phyloP scores from a whole-genome alignment of 306 rosid species.

The Abrus pulchellus region DNA sequence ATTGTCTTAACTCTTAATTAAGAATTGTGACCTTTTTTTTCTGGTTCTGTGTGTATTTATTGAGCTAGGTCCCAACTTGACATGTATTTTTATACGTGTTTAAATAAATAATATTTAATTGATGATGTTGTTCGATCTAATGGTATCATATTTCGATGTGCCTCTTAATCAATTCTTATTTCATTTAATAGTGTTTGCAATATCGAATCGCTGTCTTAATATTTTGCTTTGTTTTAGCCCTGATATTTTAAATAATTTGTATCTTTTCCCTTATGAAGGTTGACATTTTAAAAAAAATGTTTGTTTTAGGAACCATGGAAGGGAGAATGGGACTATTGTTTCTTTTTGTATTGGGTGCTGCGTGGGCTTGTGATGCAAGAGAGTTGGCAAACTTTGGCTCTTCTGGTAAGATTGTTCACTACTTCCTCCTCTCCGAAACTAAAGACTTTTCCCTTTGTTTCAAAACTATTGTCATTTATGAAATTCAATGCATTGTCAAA shows the following conservation, averaged over 20 bases:
- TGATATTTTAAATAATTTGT: not conserved
- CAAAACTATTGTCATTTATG: too few species aligned
- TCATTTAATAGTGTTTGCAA: not conserved
- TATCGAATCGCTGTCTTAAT: not conserved
- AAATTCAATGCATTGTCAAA: too few species aligned
- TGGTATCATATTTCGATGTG: conserved; percentile 22
- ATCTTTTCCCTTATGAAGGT: not conserved
- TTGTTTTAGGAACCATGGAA: conserved; percentile 63
- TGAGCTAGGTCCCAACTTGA: not conserved
- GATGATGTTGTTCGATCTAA: not conserved
- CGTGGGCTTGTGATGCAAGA: conserved; percentile 72
- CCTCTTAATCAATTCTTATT: not conserved
- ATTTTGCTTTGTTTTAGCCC: conserved; percentile 4
- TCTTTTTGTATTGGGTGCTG: conserved; percentile 61
- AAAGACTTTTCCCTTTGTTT: too few species aligned
- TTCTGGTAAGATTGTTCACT: conserved; percentile 41
- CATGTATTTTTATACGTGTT: not conserved
- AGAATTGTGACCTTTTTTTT: not conserved
- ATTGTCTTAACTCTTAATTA: not conserved
- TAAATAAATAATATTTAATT: not conserved
- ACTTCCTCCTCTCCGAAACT: not conserved
- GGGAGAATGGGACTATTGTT: conserved; percentile 62
- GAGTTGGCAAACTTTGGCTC: conserved; percentile 33
- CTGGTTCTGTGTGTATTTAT: not conserved
- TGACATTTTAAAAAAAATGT: not conserved